Evolutionary conservation across 768 basidiomycete species (phyloP), one percentile per base, ranked within the genome.

Genomic region (Auricularia sp.): DNA sequence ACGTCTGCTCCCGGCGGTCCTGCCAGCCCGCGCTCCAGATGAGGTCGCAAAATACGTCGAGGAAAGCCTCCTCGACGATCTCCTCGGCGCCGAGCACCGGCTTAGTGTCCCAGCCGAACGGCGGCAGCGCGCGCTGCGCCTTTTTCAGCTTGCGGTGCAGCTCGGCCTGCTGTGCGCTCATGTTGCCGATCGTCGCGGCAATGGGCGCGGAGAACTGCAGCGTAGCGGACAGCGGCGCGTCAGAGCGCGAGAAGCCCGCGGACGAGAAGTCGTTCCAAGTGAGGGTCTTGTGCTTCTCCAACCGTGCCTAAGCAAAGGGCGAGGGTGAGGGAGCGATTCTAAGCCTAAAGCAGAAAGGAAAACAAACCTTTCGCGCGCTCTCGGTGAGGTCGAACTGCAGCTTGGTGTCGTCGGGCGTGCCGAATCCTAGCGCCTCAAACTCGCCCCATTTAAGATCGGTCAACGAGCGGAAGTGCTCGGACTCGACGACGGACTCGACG

Each of bases 341-440:
- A 54, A 63, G 34, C 62, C 61, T 39, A 62, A 43, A 21, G 33
- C 16, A 71, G 58, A 47, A 44, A 79, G 67, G 68, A 80, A 54
- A 12, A 70, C 87, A 68, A 63, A 84, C 85, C 72, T 79, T 81
- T 66, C 91, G 80, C 33, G 94, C 94, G 64, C 86, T 82, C 76
- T 98, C 97, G 0, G 87, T 95, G 67, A 98, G 74, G 73, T 98
- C 95, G 74, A 99, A 98, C 71, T 93, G 85, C 36, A 98, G 80
- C 74, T 90, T 90, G 75, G 86, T 89, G 67, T 84, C 80, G 58
- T 78, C 75, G 61, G 71, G 71, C 34, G 76, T 81, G 6, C 84
- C 83, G 67, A 98, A 97, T 0, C 94, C 94, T 75, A 85, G 80
- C 44, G 81, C 76, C 78, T 95, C 92, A 70, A 97, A 98, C 72